Conservation (phyloP, 371 early-diverging fungal species). For the Mortierella sp. region DNA sequence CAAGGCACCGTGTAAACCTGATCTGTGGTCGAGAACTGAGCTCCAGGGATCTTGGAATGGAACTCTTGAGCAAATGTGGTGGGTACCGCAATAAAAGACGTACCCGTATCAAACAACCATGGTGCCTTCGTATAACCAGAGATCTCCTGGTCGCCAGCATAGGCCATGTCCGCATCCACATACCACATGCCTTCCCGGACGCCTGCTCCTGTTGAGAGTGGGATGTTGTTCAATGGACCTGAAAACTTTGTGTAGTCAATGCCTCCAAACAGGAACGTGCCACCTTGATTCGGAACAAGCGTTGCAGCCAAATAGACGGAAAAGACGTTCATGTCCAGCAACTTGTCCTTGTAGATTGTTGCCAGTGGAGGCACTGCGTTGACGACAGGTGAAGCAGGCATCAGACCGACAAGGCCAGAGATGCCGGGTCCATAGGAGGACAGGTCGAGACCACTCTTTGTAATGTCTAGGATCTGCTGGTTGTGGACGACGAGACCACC, state of each 20-base stretch:
- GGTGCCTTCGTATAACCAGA: conserved; percentile 36
- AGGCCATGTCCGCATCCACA: conserved; percentile 36
- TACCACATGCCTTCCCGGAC: conserved; percentile 44
- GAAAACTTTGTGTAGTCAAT: conserved; percentile 38
- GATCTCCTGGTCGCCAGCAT: conserved; percentile 14
- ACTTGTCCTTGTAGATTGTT: conserved; percentile 34
- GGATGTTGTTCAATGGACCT: conserved; percentile 37
- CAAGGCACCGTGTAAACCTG: conserved; percentile 39
- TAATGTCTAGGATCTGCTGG: conserved; percentile 50
- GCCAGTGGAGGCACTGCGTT: conserved; percentile 34
- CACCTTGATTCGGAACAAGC: conserved; percentile 24
- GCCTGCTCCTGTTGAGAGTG: conserved; percentile 21
- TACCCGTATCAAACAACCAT: conserved; percentile 52
- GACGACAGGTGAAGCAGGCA: conserved; percentile 34
- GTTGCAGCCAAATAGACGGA: conserved; percentile 42
- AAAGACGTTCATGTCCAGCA: conserved; percentile 50
- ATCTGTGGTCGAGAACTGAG: conserved; percentile 17
- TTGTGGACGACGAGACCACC: conserved; percentile 40
- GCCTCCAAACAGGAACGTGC: conserved; percentile 50
- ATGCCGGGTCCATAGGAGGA: conserved; percentile 34
- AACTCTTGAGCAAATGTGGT: conserved; percentile 39
- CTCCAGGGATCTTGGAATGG: conserved; percentile 33
- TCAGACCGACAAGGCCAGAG: conserved; percentile 47
- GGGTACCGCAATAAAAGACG: conserved; percentile 52
- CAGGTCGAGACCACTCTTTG: conserved; percentile 36